Evolutionary conservation across 2,329 filamentous ascomycete genomes (phyloP).

Genomic region (Neonectria coccinea): DNA sequence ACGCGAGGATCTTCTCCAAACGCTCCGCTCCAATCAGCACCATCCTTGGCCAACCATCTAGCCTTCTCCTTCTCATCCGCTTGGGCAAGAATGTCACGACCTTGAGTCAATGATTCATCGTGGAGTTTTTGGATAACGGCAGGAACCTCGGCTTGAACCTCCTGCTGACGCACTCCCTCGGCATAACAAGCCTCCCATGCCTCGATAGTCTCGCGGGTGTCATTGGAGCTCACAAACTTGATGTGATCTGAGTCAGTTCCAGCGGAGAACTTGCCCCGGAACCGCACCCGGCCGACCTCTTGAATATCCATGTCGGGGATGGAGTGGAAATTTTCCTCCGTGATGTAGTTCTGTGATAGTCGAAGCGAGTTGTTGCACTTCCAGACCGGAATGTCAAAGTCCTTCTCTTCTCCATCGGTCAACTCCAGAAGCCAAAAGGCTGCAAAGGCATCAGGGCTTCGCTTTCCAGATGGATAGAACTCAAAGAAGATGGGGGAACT

Average conservation of each 20-base stretch:
- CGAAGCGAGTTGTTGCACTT: conserved; percentile 79
- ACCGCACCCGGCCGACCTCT: conserved; percentile 84
- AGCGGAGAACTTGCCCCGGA: conserved; percentile 85
- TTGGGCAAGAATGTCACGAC: conserved; percentile 82
- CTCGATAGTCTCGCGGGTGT: conserved; percentile 92
- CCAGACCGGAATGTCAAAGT: conserved; percentile 93
- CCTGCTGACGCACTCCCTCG: conserved; percentile 82
- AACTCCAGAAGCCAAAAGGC: conserved; percentile 89
- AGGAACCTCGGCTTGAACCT: conserved; percentile 80
- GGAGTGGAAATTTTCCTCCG: conserved; percentile 76
- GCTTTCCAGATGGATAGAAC: conserved; percentile 77
- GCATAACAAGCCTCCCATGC: conserved; percentile 92
- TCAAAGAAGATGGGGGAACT: conserved; percentile 91
- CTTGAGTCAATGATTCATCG: conserved; percentile 81
- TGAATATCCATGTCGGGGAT: conserved; percentile 81
- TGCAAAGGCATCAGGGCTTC: conserved; percentile 79
- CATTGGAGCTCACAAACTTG: conserved; percentile 85
- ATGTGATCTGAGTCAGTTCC: conserved; percentile 90
- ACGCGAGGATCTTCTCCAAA: conserved; percentile 81
- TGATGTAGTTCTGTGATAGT: conserved; percentile 92
- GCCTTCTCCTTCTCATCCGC: conserved; percentile 78
- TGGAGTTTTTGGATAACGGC: conserved; percentile 80
- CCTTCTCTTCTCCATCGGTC: conserved; percentile 79
- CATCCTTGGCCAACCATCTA: conserved; percentile 83
- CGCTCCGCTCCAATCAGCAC: conserved; percentile 87